Percentiles rank a stretch among this genome's conserved stretches.
Evolutionary conservation across 139 green algal genomes (phyloP).

Genomic region (Chlamydomonas incerta): DNA sequence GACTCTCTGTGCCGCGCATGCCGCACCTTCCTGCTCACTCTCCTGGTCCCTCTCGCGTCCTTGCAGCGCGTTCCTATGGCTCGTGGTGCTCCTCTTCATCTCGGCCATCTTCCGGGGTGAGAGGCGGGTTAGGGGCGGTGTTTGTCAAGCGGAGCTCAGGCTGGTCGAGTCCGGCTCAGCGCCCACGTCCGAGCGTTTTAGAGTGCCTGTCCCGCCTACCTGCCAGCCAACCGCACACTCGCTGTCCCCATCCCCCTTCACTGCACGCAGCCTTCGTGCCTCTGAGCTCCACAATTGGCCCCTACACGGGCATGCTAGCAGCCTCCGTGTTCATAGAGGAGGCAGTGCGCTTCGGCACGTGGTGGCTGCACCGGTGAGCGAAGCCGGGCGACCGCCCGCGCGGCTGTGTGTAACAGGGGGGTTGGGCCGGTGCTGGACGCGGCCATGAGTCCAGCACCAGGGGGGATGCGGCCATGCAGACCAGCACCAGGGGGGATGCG

Average conservation of each 20-base stretch:
- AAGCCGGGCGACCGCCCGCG: too few relatives aligned
- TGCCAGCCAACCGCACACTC: neutral
- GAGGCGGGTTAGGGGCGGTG: too few relatives aligned
- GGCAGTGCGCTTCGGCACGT: constrained; percentile 39
- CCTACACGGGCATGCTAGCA: constrained; percentile 60
- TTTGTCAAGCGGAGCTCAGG: too few relatives aligned
- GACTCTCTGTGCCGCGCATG: too few relatives aligned
- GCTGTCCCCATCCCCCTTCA: neutral
- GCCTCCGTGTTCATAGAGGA: constrained; percentile 61
- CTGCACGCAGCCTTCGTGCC: constrained; percentile 59
- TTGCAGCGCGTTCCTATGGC: constrained; percentile 68
- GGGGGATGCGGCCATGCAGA: too few relatives aligned
- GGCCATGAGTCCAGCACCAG: too few relatives aligned
- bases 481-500: too few relatives aligned
- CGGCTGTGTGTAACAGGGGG: too few relatives aligned
- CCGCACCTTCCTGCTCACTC: neutral
- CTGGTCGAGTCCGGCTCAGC: too few relatives aligned
- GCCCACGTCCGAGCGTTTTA: too few relatives aligned
- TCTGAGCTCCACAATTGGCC: neutral
- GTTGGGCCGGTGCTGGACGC: too few relatives aligned
- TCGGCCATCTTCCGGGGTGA: constrained; percentile 59
- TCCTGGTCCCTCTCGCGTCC: neutral
- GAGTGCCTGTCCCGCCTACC: too few relatives aligned
- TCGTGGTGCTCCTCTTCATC: constrained; percentile 56
- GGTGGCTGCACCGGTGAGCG: constrained; percentile 48